These are phyloP conservation scores for Cadophora sp. DNA, from an alignment of 2,329 filamentous ascomycete genomes.

Conservation along the genomic window DNA sequence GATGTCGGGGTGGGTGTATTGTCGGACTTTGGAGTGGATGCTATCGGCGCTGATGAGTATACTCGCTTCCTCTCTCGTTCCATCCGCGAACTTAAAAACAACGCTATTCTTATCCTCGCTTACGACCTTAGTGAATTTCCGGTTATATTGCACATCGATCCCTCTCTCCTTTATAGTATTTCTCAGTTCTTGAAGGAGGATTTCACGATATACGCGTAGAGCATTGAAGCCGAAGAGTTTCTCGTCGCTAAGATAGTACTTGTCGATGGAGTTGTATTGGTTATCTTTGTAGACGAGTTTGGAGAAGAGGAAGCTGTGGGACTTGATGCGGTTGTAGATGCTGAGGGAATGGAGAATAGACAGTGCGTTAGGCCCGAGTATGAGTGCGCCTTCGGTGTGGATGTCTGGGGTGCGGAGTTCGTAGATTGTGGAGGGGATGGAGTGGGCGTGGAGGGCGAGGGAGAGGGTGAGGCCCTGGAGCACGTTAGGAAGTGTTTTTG, in stretches of 20 bases:
- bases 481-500: background rate
- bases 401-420: conserved; percentile 54
- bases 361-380: conserved; percentile 65
- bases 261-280: conserved; percentile 45
- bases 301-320: conserved; percentile 57
- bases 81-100: conserved; percentile 55
- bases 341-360: conserved; percentile 57
- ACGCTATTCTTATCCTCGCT: conserved; percentile 50
- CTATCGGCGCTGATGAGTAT: conserved; percentile 64
- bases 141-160: conserved; percentile 54
- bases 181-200: conserved; percentile 57
- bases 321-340: conserved; percentile 53
- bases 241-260: conserved; percentile 55
- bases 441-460: conserved; percentile 57
- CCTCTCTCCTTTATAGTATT: conserved; percentile 48
- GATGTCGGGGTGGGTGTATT: conserved; percentile 56
- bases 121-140: conserved; percentile 54
- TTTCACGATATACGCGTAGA: conserved; percentile 59
- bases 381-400: conserved; percentile 60
- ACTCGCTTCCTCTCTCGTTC: conserved; percentile 47
- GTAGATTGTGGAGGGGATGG: conserved; percentile 58
- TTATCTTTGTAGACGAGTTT: conserved; percentile 53
- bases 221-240: conserved; percentile 58
- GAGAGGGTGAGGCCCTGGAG: conserved; percentile 57
- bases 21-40: conserved; percentile 62